Conservation (phyloP, 345 rosid species). For the Populus simonii region DNA sequence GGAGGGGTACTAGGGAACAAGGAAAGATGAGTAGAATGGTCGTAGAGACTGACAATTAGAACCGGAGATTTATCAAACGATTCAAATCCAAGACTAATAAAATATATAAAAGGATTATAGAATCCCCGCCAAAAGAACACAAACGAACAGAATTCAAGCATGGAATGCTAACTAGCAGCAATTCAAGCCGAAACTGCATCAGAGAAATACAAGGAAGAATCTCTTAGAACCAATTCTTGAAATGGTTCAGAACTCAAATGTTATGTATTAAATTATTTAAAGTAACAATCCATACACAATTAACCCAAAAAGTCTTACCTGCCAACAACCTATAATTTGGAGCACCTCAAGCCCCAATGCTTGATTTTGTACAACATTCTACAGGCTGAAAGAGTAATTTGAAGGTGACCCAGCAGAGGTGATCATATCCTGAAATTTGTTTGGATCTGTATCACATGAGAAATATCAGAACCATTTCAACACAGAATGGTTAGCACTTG, state of each 20-base stretch:
- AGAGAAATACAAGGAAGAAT: not conserved
- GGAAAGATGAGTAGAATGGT: not conserved
- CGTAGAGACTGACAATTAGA: not conserved
- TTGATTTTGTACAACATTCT: slow-evolving; percentile 11
- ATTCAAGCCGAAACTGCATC: not conserved
- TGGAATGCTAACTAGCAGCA: not conserved
- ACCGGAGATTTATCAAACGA: not conserved
- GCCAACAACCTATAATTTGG: not conserved
- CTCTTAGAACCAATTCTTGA: not conserved
- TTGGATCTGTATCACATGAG: not conserved
- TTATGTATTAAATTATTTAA: not conserved
- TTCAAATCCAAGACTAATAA: not conserved
- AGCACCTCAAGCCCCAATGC: not conserved
- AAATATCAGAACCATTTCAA: not conserved
- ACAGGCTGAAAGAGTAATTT: not conserved
- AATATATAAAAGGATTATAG: not conserved
- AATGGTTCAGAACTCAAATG: not conserved
- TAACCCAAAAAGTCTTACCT: not conserved
- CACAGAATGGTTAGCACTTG: not conserved
- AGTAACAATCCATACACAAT: not conserved
- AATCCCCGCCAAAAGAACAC: not conserved
- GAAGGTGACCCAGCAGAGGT: not conserved
- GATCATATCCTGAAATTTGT: not conserved
- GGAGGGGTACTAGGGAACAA: not conserved
- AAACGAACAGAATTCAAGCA: not conserved